Conservation (phyloP, 2,329 filamentous ascomycete species). For the Blumeria hordei region DNA sequence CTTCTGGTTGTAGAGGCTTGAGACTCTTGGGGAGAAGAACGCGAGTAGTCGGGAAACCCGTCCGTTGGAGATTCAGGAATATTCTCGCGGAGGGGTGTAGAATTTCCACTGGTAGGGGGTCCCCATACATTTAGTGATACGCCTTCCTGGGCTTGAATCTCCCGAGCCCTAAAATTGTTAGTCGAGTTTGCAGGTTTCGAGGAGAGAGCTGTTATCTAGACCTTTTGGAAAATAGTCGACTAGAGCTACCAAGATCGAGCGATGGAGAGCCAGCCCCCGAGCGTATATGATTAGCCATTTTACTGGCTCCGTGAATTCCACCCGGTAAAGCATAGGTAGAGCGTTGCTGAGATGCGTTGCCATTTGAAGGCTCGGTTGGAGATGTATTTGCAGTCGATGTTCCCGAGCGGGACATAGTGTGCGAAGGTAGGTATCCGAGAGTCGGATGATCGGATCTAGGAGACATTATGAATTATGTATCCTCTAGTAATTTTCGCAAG, state of each 20-base stretch:
- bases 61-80: slow-evolving; percentile 94
- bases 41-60: slow-evolving; percentile 76
- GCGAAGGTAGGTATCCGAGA: slow-evolving; percentile 48
- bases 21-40: slow-evolving; percentile 40
- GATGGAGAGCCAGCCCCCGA: slow-evolving; percentile 90
- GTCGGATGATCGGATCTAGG: slow-evolving; percentile 68
- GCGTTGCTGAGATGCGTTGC: slow-evolving; percentile 28
- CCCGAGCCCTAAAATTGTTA: slow-evolving; percentile 42
- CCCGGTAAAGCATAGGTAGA: slow-evolving; percentile 49
- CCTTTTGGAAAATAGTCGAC: slow-evolving; percentile 78
- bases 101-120: slow-evolving; percentile 86
- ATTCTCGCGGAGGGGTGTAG: slow-evolving; percentile 84
- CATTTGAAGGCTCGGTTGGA: slow-evolving; percentile 47
- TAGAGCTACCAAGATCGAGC: slow-evolving; percentile 49
- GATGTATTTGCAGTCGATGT: slow-evolving; percentile 64
- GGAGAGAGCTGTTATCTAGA: slow-evolving; percentile 23
- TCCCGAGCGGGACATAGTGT: slow-evolving; percentile 25
- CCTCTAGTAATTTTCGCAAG: slow-evolving; percentile 1
- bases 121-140: slow-evolving; percentile 63
- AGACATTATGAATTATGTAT: slow-evolving; percentile 68
- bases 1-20: slow-evolving; percentile 47
- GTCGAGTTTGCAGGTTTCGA: slow-evolving; percentile 4
- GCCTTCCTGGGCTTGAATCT: slow-evolving; percentile 93
- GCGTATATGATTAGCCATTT: slow-evolving; percentile 37
- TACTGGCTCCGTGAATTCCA: slow-evolving; percentile 30